Evolutionary conservation across 768 basidiomycete genomes (phyloP), one percentile per base, ranked within the genome.

Genomic region (Trametes cubensis): DNA sequence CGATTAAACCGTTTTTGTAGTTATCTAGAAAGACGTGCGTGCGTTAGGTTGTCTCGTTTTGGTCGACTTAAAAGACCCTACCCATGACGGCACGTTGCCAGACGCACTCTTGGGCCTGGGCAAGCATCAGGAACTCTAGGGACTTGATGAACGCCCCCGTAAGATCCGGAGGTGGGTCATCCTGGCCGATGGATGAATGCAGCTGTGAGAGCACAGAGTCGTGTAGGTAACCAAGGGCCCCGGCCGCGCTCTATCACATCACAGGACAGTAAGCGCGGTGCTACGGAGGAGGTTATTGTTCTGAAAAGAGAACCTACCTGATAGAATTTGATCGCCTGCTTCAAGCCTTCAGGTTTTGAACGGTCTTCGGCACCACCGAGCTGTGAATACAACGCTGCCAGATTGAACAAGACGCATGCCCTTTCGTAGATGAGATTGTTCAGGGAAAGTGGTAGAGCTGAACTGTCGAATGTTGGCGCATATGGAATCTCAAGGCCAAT

Each of bases 71-170:
- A 30, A 23, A 49, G 45, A 11, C 3, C 67, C 71, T 67, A 93
- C 94, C 91, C 61, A 92, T 75, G 70, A 89, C 88, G 17, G 95
- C 95, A 66, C 89, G 84, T 71, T 96, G 95, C 95, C 95, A 98
- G 44, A 87, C 93, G 71, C 93, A 96, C 76, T 99, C 97, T 67
- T 98, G 96, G 1, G 95, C 95, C 74, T 98, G 94, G 0, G 94
- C 94, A 5, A 95, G 81, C 85, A 94, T 89, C 58, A 98, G 81
- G 65, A 75, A 83, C 70, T 92, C 85, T 45, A 97, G 70, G 26
- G 85, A 80, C 49, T 78, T 79, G 23, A 92, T 69, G 66, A 89
- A 87, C 0, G 83, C 70, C 25, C 77, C 74, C 0, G 87, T 82
- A 26, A 97, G 80, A 71, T 98, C 96, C 17, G 79, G 66, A 0